Evolutionary conservation across 2,329 filamentous ascomycete genomes (phyloP), one percentile per base, ranked within the genome.

Genomic region (Aspergillus bombycis): DNA sequence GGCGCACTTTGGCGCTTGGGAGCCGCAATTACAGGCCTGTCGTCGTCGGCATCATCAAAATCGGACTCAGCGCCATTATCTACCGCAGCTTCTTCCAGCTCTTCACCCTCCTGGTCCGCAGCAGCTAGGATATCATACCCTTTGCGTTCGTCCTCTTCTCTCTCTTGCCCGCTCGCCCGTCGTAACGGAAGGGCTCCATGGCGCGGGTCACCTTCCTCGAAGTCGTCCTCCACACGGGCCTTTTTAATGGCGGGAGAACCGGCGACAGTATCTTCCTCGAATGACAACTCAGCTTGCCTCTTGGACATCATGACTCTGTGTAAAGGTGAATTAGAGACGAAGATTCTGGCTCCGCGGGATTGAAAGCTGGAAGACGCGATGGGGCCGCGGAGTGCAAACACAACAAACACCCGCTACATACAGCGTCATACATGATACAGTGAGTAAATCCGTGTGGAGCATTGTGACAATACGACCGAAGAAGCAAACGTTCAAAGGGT

Each of bases 1-100:
- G 94, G 93, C 52, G 90, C 92, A 57, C 84, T 83, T 77, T 97
- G 93, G 68, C 92, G 88, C 67, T 79, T 74, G 48, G 81, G 78
- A 14, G 77, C 78, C 53, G 74, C 74, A 61, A 78, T 71, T 28
- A 72, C 72, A 23, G 75, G 71, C 41, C 66, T 69, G 57, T 80
- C 74, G 54, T 81, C 78, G 50, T 80, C 75, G 57, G 79, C 77
- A 34, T 79, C 77, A 46, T 79, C 77, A 32, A 70, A 68, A 61
- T 77, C 78, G 45, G 68, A 71, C 19, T 69, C 71, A 32, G 63
- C 65, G 14, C 58, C 59, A 21, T 66, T 60, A 58, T 75, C 68
- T 14, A 73, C 69, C 21, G 67, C 72, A 28, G 64, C 74, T 67
- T 80, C 78, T 45, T 75, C 68, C 23, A 79, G 60, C 58, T 75